Percentiles rank a stretch among this genome's conserved stretches.
phyloP scores from a whole-genome alignment of 768 basidiomycete genomes.

The Cytidiella melzeri region DNA sequence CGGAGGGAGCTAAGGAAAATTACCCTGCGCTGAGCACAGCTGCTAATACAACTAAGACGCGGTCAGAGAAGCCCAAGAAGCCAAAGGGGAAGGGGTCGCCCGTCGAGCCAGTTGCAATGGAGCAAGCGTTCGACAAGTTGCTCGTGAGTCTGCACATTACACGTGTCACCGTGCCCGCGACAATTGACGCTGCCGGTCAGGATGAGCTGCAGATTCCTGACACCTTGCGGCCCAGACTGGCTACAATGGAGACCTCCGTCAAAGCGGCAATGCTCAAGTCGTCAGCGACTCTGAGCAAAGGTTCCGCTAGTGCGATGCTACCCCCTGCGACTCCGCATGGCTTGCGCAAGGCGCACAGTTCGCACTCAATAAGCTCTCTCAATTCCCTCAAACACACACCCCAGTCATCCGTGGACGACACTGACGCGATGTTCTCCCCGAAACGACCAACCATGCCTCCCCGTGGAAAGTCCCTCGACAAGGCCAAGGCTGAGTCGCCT shows the following conservation, averaged over 20 bases:
- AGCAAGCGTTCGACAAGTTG: constrained; percentile 74
- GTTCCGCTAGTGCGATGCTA: constrained; percentile 18
- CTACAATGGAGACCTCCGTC: constrained; percentile 75
- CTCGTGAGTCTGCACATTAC: constrained; percentile 44
- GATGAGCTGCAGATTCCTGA: constrained; percentile 87
- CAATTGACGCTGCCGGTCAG: constrained; percentile 36
- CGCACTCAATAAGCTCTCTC: constrained; percentile 49
- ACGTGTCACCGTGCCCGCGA: background rate
- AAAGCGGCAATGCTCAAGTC: constrained; percentile 92
- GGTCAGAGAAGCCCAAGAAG: constrained; percentile 37
- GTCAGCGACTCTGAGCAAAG: constrained; percentile 55
- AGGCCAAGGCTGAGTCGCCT: constrained; percentile 1
- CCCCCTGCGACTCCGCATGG: constrained; percentile 45
- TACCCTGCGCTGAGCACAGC: constrained; percentile 34
- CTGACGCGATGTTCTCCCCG: constrained; percentile 12
- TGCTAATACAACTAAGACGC: constrained; percentile 24
- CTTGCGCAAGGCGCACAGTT: constrained; percentile 67
- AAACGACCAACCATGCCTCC: background rate
- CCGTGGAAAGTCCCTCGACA: constrained; percentile 3
- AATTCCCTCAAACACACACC: constrained; percentile 2
- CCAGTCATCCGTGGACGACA: background rate
- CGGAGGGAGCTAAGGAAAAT: constrained; percentile 63
- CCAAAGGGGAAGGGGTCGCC: constrained; percentile 35
- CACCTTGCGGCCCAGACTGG: constrained; percentile 69
- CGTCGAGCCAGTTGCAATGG: constrained; percentile 38